A percentile compares a stretch with the other conserved stretches of the same genome.
Conservation (phyloP, 495 filamentous ascomycete species). For the Aspergillus ostianus region DNA sequence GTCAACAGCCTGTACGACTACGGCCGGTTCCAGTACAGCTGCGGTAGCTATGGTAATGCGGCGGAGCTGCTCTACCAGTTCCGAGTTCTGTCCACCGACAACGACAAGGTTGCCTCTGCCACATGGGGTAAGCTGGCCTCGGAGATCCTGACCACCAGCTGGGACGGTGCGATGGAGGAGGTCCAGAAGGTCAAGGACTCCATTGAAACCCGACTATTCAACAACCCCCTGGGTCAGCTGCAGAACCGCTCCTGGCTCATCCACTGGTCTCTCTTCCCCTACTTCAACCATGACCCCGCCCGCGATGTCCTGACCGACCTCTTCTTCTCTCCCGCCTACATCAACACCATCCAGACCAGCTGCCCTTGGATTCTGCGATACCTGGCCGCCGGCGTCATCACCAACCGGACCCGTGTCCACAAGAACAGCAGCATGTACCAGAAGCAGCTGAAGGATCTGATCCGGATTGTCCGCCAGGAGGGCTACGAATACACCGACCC, state of each 20-base stretch:
- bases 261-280: slow-evolving; percentile 98
- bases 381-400: slow-evolving; percentile 92
- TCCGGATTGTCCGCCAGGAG: slow-evolving; percentile 93
- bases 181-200: slow-evolving; percentile 88
- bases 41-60: slow-evolving; percentile 85
- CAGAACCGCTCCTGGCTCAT: slow-evolving; percentile 94
- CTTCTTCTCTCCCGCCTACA: slow-evolving; percentile 93
- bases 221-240: slow-evolving; percentile 91
- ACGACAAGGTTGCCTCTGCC: slow-evolving; percentile 90
- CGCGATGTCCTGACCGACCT: slow-evolving; percentile 89
- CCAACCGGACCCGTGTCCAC: slow-evolving; percentile 78
- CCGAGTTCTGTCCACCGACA: slow-evolving; percentile 94
- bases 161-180: slow-evolving; percentile 96
- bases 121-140: slow-evolving; percentile 96
- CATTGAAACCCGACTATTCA: slow-evolving; percentile 89
- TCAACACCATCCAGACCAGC: slow-evolving; percentile 98
- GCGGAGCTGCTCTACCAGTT: slow-evolving; percentile 92
- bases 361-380: slow-evolving; percentile 98
- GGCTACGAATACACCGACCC: slow-evolving; percentile 96
- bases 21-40: slow-evolving; percentile 94
- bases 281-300: slow-evolving; percentile 95
- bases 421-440: slow-evolving; percentile 83
- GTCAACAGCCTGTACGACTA: slow-evolving; percentile 92
- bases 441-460: slow-evolving; percentile 95
- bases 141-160: slow-evolving; percentile 89